Evolutionary conservation across 78 protist species (phyloP).

Genomic region (Acrasis kona): DNA sequence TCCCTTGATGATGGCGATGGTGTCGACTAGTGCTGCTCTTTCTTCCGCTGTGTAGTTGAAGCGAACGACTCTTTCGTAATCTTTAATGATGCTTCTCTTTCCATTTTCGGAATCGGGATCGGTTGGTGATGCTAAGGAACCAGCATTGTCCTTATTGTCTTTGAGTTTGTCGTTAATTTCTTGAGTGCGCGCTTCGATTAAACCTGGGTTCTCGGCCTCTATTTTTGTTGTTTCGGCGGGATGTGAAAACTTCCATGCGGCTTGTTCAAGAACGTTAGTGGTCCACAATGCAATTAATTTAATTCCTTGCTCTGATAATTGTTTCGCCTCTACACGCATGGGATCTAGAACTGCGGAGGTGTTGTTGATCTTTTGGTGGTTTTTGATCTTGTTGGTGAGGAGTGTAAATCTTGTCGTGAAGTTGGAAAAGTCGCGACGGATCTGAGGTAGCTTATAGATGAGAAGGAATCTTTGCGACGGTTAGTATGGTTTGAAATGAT

Average conservation of each 20-base stretch:
- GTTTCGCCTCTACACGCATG: neutral
- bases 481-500: too few relatives aligned
- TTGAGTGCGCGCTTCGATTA: neutral
- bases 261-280: conserved; percentile 1
- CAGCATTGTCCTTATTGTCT: neutral
- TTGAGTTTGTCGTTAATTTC: neutral
- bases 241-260: conserved; percentile 1
- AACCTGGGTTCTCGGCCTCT: neutral
- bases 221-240: neutral
- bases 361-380: too few relatives aligned
- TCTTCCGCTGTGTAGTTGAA: conserved; percentile 62
- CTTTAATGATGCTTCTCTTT: conserved; percentile 12
- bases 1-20: conserved; percentile 64
- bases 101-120: too few relatives aligned
- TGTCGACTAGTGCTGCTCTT: conserved; percentile 41
- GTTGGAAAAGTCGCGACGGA: too few relatives aligned
- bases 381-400: too few relatives aligned
- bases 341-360: neutral
- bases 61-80: conserved; percentile 59
- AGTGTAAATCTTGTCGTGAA: too few relatives aligned
- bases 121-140: too few relatives aligned
- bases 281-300: neutral
- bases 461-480: too few relatives aligned
- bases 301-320: neutral
- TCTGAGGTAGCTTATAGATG: too few relatives aligned